phyloP scores from a whole-genome alignment of 495 filamentous ascomycete species.

The Venustampulla echinocandica region DNA sequence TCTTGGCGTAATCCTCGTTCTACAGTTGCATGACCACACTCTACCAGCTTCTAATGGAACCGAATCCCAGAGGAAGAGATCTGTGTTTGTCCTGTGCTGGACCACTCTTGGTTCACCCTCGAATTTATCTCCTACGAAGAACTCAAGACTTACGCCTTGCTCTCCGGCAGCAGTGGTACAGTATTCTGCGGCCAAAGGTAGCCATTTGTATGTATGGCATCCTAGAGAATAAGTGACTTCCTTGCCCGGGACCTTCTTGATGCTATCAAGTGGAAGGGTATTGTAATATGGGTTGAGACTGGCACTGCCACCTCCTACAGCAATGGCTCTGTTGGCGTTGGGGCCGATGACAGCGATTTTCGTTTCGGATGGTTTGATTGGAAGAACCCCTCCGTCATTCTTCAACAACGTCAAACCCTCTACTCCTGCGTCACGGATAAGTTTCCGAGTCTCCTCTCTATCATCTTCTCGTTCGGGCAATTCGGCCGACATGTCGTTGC shows the following conservation, averaged over 20 bases:
- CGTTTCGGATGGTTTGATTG: slow-evolving; percentile 51
- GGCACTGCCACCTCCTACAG: slow-evolving; percentile 75
- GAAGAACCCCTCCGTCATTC: slow-evolving; percentile 59
- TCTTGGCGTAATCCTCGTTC: slow-evolving; percentile 43
- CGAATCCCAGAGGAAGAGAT: slow-evolving; percentile 63
- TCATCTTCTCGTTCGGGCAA: slow-evolving; percentile 55
- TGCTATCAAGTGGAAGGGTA: slow-evolving; percentile 48
- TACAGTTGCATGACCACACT: slow-evolving; percentile 52
- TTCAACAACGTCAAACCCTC: slow-evolving; percentile 75
- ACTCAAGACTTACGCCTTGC: slow-evolving; percentile 52
- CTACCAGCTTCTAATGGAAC: slow-evolving; percentile 52
- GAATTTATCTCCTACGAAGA: slow-evolving; percentile 55
- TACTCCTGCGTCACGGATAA: slow-evolving; percentile 61
- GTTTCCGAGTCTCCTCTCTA: slow-evolving; percentile 51
- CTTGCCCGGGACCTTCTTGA: slow-evolving; percentile 34
- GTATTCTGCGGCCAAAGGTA: slow-evolving; percentile 50
- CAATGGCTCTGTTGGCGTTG: slow-evolving; percentile 68
- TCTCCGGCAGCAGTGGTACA: slow-evolving; percentile 48
- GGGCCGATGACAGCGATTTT: slow-evolving; percentile 74
- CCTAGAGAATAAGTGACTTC: slow-evolving; percentile 45
- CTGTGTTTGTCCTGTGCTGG: slow-evolving; percentile 49
- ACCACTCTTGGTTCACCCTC: slow-evolving; percentile 43
- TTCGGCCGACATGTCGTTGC: slow-evolving; percentile 51
- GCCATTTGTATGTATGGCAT: slow-evolving; percentile 56
- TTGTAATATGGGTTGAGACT: slow-evolving; percentile 73